Evolutionary conservation across 176 grass and related monocot species (phyloP), one percentile per base, ranked within the genome.

Genomic region (Musa itinerans): DNA sequence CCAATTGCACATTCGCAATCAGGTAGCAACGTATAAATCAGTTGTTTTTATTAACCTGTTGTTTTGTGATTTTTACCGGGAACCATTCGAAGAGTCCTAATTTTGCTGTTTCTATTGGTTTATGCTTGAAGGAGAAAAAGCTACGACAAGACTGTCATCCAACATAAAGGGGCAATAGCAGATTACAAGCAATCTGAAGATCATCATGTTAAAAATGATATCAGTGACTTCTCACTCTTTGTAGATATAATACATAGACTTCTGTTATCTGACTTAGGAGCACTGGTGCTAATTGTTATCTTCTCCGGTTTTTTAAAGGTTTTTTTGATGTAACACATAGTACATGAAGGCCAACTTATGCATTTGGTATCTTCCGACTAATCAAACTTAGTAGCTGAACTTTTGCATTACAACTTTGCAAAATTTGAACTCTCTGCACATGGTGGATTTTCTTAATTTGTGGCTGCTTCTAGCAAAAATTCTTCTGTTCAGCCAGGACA

Each of bases 1-100:
- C 71, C 90, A 90, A 73, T 68, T 77, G 27, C 83, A 79, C 75
- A 87, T 97, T 51, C 79, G 86, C 64, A 85, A 85, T 74, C 89
- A 97, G 80, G 84, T 82, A 75, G 2, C 34, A 16, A 8, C 34
- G 4, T 43, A 43, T 6, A 43, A 5, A 43, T 5, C 34, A 6
- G 34, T 43, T 43, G 34, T 34, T 26, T 17, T 3, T 5, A 34
- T 13, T 68, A 29, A 7, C 25, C 27, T 16, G 65, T 4, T 68
- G 24, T 68, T 68, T 54, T n/a, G 21, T 15, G 25, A 61, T 21
- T 29, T 50, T 10, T 17, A 24, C 24, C 11, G 10, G 14, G 23
- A 49, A 62, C 10, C 19, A 63, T 14, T 2, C 0, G 49, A 59
- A 62, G 53, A 59, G 22, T 34, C 13, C 25, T 16, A 75, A n/a